Base-by-base conservation (phyloP, 441 rosid species). In the Brassica hybrid region DNA sequence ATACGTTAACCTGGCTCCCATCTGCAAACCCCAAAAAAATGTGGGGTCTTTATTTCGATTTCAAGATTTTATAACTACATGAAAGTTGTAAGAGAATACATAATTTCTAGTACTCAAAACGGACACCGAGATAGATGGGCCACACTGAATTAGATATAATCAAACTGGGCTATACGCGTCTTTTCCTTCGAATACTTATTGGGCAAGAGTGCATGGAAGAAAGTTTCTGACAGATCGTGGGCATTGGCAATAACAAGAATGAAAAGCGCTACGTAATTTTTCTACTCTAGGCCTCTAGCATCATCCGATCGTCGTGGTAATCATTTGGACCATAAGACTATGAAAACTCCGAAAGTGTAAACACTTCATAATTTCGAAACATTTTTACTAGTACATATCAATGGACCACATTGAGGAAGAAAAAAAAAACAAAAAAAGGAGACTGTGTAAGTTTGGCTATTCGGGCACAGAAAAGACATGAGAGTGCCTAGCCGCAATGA, bases 381-480 rank as follows among this genome's bases (percentile, higher is more conserved):
- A 21, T 11, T 2, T 1, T 21, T 58, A 13, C 30, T 11, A 3
- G 4, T 59, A 21, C 14, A 21, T 27, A 68, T 13, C 2, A 34
- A 68, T 4, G 13, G 23, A 27, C 14, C 25, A 7, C 32, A 27
- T 27, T 21, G 64, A 57, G 7, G 30, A 60, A 72, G 21, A 27
- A 27, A 60, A 32, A n/a, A 56, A 0, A 2, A 16, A 1, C 1
- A 16, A 14, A 1, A 0, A 16, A 14, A 54, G 41, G 63, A 23
- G 10, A 30, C 8, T 66, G 36, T 17, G 66, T 13, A n/a, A 50
- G 68, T 67, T 41, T 13, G 82, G 67, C 82, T 79, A 69, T 79
- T 74, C 72, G 56, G 66, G 54, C 62, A 69, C 78, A 74, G 75
- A 79, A 79, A 43, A 63, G 82, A 63, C 78, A 61, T 13, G 18